phyloP scores from a whole-genome alignment of 2,329 filamentous ascomycete genomes.

The Ophiostoma quercus region DNA sequence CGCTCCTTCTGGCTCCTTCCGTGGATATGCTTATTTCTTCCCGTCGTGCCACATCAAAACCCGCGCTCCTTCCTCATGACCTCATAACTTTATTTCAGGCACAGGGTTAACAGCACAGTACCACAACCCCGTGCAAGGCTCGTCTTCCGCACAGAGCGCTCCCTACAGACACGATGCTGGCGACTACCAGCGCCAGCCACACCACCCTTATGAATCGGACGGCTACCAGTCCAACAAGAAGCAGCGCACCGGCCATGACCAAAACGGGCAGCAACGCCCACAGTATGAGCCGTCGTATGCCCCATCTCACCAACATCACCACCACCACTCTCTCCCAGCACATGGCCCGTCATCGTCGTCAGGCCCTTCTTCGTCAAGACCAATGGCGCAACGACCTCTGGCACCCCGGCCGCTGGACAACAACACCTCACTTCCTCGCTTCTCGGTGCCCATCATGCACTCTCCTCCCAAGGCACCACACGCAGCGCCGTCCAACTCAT shows the following conservation, averaged over 20 bases:
- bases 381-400: not conserved
- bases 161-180: not conserved
- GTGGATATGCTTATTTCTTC: not conserved
- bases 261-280: not conserved
- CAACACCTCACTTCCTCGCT: not conserved
- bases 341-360: not conserved
- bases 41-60: too few species aligned
- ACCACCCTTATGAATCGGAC: not conserved
- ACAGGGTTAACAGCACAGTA: not conserved
- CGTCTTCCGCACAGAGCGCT: not conserved
- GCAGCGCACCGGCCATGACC: not conserved
- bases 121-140: not conserved
- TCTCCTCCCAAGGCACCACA: not conserved
- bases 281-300: not conserved
- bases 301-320: not conserved
- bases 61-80: not conserved
- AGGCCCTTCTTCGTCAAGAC: not conserved
- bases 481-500: not conserved
- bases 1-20: not conserved
- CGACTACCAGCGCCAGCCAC: slow-evolving; percentile 1
- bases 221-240: not conserved
- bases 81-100: not conserved
- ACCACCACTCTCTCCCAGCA: not conserved
- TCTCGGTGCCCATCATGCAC: not conserved
- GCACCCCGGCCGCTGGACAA: not conserved